Evolutionary conservation across 345 rosid genomes (phyloP), one percentile per base, ranked within the genome.

Genomic region (Dovyalis caffra): DNA sequence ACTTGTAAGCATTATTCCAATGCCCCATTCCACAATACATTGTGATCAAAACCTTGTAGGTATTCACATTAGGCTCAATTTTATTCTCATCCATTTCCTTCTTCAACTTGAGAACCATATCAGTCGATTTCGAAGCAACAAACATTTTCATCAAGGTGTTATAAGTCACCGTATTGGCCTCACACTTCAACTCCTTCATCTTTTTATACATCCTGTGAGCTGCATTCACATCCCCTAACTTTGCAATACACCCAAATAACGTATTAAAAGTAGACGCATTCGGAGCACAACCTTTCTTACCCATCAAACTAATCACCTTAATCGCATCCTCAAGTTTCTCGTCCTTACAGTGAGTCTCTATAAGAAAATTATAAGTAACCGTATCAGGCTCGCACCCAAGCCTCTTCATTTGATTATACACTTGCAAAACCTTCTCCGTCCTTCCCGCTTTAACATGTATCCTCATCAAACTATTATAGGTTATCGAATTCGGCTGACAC

Each of bases 21-120:
- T 95, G 98, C 49, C 97, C 97, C 95, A 87, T 95, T 66, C 88
- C 92, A 76, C 96, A 95, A 69, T 87, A 95, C 98, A 95, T 88
- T 0, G 88, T 83, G 70, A 95, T 88, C 83, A 95, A 84, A 81
- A 93, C 77, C 74, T 82, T 82, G 76, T 90, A 95, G 8, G 96
- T 95, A 79, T 91, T 91, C 85, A 93, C 93, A 78, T 95, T 93
- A 62, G 92, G 89, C 84, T 95, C 99, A 25, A 91, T 83, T 28
- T 86, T 86, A 68, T 78, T 87, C 83, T 86, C 92, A 66, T 93
- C 97, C 97, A 95, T 95, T 78, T 93, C 97, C 73, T 87, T 90
- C 93, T 91, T 91, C 85, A 95, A 32, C 89, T 95, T 95, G 77
- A 93, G 75, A 67, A 93, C 93, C 99, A 95, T 95, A 73, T 91